A percentile compares a stretch with the other conserved stretches of the same genome.
phyloP scores from a whole-genome alignment of 805 yeast genomes.

The Starmera caribaea region DNA sequence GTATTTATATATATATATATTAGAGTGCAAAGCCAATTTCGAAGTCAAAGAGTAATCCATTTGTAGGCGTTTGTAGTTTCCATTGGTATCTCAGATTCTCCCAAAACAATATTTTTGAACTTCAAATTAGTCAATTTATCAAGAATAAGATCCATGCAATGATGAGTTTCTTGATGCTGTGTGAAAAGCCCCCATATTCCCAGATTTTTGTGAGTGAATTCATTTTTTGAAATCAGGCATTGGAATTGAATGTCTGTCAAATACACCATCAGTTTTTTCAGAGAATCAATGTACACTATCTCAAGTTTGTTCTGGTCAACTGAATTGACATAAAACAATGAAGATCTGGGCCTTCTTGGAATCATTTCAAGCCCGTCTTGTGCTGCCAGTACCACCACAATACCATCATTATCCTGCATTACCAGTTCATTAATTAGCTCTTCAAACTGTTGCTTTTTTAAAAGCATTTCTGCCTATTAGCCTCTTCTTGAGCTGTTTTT shows the following conservation, averaged over 20 bases:
- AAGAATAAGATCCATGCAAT: not conserved
- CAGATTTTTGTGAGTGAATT: too few species aligned
- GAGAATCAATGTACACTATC: not conserved
- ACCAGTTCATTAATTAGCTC: not conserved
- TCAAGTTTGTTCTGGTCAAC: not conserved
- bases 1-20: too few species aligned
- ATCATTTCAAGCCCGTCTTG: not conserved
- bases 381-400: not conserved
- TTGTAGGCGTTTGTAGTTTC: too few species aligned
- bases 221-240: not conserved
- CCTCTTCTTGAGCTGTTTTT: too few species aligned
- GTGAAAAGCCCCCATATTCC: not conserved
- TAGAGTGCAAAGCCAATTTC: too few species aligned
- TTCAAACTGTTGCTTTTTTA: not conserved
- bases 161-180: not conserved
- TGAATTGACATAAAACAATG: not conserved
- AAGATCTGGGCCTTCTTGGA: not conserved
- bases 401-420: not conserved
- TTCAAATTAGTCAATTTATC: not conserved
- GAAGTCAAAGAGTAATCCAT: too few species aligned
- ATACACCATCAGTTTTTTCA: not conserved
- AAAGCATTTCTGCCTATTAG: not conserved
- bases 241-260: not conserved
- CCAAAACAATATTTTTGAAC: not conserved
- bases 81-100: not conserved